Evolutionary conservation across 2,329 filamentous ascomycete genomes (phyloP).

Genomic region (Akanthomyces lecanii): DNA sequence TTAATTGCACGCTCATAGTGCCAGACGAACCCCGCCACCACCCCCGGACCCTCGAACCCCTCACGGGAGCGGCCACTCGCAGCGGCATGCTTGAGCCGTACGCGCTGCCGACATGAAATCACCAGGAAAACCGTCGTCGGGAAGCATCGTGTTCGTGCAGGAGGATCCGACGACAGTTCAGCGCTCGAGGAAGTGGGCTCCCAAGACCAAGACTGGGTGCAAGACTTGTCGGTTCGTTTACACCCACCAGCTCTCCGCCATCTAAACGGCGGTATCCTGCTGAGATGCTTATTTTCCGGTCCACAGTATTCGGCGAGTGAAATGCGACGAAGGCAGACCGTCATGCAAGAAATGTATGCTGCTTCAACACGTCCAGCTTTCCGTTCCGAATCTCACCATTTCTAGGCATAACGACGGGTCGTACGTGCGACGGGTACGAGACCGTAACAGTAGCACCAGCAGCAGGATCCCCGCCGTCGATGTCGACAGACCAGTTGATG

Average conservation of each 20-base stretch:
- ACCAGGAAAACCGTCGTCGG: neutral
- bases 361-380: neutral
- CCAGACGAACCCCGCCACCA: neutral
- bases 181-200: conserved; percentile 10
- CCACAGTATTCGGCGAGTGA: conserved; percentile 1
- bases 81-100: neutral
- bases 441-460: neutral
- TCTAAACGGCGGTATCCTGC: neutral
- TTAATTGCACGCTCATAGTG: neutral
- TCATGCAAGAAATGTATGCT: conserved; percentile 12
- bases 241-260: neutral
- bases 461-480: neutral
- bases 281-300: neutral
- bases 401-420: conserved; percentile 2
- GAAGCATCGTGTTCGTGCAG: conserved; percentile 6
- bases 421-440: conserved; percentile 6
- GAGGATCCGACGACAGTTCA: conserved; percentile 9
- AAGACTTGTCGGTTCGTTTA: conserved; percentile 13
- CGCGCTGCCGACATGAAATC: conserved; percentile 2
- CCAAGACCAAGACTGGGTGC: conserved; percentile 13
- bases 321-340: conserved; percentile 12
- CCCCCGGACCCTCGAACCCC: neutral
- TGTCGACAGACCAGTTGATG: neutral
- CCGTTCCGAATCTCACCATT: neutral
- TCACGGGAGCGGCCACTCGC: neutral